These are phyloP conservation scores for Penicillium coffeae DNA, from an alignment of 495 filamentous ascomycete species.

Conservation along the genomic window DNA sequence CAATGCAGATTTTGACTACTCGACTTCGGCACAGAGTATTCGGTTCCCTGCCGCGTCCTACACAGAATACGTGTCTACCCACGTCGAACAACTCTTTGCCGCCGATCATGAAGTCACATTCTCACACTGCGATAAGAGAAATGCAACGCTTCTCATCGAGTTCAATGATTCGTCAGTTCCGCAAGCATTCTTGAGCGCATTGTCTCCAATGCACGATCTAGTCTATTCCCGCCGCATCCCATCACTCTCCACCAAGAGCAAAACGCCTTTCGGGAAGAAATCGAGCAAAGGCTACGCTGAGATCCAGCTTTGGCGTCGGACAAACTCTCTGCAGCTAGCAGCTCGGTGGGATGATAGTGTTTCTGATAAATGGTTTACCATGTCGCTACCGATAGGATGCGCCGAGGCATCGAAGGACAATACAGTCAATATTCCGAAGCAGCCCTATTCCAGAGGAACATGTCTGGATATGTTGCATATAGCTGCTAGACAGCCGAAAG, in stretches of 20 bases:
- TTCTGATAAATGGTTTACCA: constrained; percentile 34
- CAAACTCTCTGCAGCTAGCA: constrained; percentile 22
- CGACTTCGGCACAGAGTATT: constrained; percentile 22
- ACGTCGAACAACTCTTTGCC: constrained; percentile 33
- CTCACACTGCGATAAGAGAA: constrained; percentile 36
- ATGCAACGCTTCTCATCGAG: constrained; percentile 14
- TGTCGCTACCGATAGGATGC: constrained; percentile 12
- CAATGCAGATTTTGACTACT: constrained; percentile 31
- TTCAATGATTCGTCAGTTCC: constrained; percentile 24
- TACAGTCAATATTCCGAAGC: constrained; percentile 21
- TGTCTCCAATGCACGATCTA: constrained; percentile 29
- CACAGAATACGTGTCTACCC: constrained; percentile 38
- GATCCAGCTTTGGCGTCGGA: constrained; percentile 34
- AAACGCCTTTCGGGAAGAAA: constrained; percentile 21
- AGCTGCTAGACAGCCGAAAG: constrained; percentile 24
- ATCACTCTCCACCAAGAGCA: constrained; percentile 28
- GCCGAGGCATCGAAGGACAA: constrained; percentile 19
- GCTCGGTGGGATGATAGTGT: constrained; percentile 32
- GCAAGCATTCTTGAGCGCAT: constrained; percentile 29
- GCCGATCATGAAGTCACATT: constrained; percentile 26
- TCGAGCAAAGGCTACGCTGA: constrained; percentile 32
- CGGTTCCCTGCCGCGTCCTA: constrained; percentile 28
- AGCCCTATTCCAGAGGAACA: constrained; percentile 25
- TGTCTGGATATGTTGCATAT: constrained; percentile 36
- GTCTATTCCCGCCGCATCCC: constrained; percentile 30